Conservation (phyloP, 805 yeast genomes). For the Nakazawaea ambrosiae region DNA sequence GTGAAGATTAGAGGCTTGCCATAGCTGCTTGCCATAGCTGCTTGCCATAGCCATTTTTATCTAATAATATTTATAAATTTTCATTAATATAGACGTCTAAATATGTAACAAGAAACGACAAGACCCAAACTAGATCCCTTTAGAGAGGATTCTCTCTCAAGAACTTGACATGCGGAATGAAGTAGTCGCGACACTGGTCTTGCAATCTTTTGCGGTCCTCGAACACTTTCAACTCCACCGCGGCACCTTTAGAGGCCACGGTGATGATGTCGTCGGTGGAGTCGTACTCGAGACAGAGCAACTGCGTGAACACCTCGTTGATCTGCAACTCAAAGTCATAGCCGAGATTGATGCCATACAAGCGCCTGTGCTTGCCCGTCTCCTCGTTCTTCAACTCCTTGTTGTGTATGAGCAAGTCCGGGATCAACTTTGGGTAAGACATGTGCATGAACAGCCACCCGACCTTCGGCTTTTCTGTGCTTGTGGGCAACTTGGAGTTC, state of each 20-base stretch:
- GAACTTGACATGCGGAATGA: slow-evolving; percentile 29
- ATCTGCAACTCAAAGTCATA: slow-evolving; percentile 34
- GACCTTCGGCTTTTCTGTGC: slow-evolving; percentile 4
- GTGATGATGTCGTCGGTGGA: slow-evolving; percentile 14
- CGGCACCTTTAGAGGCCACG: slow-evolving; percentile 1
- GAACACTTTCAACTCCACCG: slow-evolving; percentile 21
- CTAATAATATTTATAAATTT: neutral
- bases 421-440: slow-evolving; percentile 47
- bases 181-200: slow-evolving; percentile 22
- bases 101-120: too few species aligned
- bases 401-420: slow-evolving; percentile 21
- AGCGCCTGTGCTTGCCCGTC: slow-evolving; percentile 21
- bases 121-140: too few species aligned
- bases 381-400: slow-evolving; percentile 19
- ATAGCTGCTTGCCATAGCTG: too few species aligned
- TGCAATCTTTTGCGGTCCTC: slow-evolving; percentile 19
- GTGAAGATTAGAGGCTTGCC: slow-evolving; percentile 11
- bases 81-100: too few species aligned
- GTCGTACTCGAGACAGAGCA: slow-evolving; percentile 25
- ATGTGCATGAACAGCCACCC: slow-evolving; percentile 45
- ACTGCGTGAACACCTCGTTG: slow-evolving; percentile 30
- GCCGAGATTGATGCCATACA: slow-evolving; percentile 25
- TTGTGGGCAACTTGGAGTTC: slow-evolving; percentile 16
- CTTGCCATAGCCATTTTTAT: too few species aligned
- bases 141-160: slow-evolving; percentile 21